These are phyloP conservation scores for Anthracocystis setariae DNA, from an alignment of 1,284 basidiomycete genomes.

Conservation along the genomic window DNA sequence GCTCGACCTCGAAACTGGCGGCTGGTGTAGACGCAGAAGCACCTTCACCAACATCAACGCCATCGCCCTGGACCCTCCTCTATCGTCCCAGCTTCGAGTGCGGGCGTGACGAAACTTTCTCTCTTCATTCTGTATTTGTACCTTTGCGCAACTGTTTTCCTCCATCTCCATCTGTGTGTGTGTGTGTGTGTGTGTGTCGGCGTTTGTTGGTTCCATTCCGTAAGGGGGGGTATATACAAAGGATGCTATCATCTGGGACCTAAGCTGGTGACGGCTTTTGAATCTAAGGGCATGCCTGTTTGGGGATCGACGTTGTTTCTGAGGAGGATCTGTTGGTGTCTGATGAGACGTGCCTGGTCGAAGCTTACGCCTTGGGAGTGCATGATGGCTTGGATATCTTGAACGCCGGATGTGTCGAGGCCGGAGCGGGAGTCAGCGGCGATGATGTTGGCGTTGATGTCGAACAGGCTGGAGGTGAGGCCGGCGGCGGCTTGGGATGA, in stretches of 20 bases:
- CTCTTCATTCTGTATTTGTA: slow-evolving; percentile 11
- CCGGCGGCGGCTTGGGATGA: slow-evolving; percentile 30
- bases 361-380: slow-evolving; percentile 49
- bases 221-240: neutral
- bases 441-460: slow-evolving; percentile 60
- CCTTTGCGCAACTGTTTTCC: neutral
- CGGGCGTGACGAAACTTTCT: no score
- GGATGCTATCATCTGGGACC: slow-evolving; percentile 7
- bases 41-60: slow-evolving; percentile 8
- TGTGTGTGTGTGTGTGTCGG: neutral
- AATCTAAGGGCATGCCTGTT: slow-evolving; percentile 62
- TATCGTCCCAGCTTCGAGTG: neutral
- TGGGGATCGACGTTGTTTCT: slow-evolving; percentile 61
- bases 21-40: slow-evolving; percentile 32
- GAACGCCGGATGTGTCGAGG: slow-evolving; percentile 55
- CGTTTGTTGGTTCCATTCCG: neutral
- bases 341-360: slow-evolving; percentile 62
- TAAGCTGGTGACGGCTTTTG: slow-evolving; percentile 60
- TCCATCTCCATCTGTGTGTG: neutral
- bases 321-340: slow-evolving; percentile 53
- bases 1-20: neutral
- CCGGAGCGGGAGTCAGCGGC: slow-evolving; percentile 53
- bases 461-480: slow-evolving; percentile 55
- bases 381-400: slow-evolving; percentile 61
- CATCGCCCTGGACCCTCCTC: no score